Evolutionary conservation across 2,329 filamentous ascomycete species (phyloP).

Genomic region (Neopestalotiopsis clavispora): DNA sequence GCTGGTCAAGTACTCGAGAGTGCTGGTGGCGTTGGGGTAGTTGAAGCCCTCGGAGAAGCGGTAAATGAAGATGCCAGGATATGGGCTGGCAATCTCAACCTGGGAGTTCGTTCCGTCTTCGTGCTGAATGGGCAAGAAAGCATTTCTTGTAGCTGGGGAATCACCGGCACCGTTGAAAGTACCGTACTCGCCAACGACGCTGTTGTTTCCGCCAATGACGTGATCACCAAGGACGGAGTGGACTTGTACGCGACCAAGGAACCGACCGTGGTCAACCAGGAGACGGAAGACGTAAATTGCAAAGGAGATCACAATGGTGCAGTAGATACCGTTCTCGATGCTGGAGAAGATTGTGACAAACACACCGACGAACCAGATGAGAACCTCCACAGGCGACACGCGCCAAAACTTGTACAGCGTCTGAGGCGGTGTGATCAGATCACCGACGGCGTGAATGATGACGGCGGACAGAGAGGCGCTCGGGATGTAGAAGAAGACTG

Average conservation of each 20-base stretch:
- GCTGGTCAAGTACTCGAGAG: slow-evolving; percentile 77
- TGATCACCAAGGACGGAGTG: slow-evolving; percentile 84
- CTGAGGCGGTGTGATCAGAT: slow-evolving; percentile 89
- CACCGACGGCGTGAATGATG: slow-evolving; percentile 94
- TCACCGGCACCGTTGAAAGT: slow-evolving; percentile 50
- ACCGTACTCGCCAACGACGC: slow-evolving; percentile 58
- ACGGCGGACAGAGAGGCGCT: slow-evolving; percentile 80
- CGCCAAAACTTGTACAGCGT: slow-evolving; percentile 95
- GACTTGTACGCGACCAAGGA: slow-evolving; percentile 82
- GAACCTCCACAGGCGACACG: slow-evolving; percentile 85
- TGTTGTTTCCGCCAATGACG: slow-evolving; percentile 65
- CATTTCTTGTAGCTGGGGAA: slow-evolving; percentile 61
- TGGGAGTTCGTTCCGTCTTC: slow-evolving; percentile 90
- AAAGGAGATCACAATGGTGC: slow-evolving; percentile 77
- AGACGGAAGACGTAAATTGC: slow-evolving; percentile 83
- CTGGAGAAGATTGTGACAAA: slow-evolving; percentile 84
- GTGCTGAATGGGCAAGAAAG: slow-evolving; percentile 87
- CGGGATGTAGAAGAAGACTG: slow-evolving; percentile 94
- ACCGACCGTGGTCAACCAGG: slow-evolving; percentile 79
- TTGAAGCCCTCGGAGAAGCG: slow-evolving; percentile 94
- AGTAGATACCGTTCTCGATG: slow-evolving; percentile 94
- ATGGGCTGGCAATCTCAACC: slow-evolving; percentile 78
- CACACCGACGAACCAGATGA: slow-evolving; percentile 94
- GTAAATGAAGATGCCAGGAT: slow-evolving; percentile 95
- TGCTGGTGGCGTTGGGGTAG: slow-evolving; percentile 91